Evolutionary conservation across 495 filamentous ascomycete species (phyloP), one percentile per base, ranked within the genome.

Genomic region (Hyaloscypha hepaticicola): DNA sequence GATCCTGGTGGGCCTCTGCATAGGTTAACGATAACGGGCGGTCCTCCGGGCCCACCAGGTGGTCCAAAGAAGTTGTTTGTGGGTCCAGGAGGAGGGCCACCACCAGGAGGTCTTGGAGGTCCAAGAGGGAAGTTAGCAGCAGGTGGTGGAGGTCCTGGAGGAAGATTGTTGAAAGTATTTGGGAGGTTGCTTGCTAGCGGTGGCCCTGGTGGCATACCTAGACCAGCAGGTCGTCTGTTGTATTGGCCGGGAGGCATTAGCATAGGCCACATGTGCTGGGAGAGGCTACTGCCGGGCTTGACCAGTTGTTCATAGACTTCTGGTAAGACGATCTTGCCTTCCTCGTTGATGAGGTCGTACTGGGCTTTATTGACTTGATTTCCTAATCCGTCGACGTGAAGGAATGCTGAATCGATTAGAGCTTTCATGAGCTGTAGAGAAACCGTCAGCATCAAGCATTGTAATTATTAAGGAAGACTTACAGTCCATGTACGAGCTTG

Each of bases 231-330:
- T 45, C 38, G 14, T 19, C 3, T 45, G 38, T 33, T 33, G 31
- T 7, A 33, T 7, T 33, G 31, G 2, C 31, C 12, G 31, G 31
- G 31, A 33, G 31, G 31, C 1, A 16, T 45, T 45, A 12, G 84
- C 80, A 96, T 89, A 5, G 94, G 93, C 93, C 93, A 97, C 92
- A 97, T 95, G 67, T 96, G 90, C 94, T 97, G 97, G 3, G 88
- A 93, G 70, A 97, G 89, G 45, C 84, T 81, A 91, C 91, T 96
- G 73, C 93, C 91, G 6, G 92, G 92, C 75, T 95, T 85, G 51
- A 96, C 77, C 53, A 92, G 87, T 59, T 85, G 91, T 63, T 95
- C 91, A 91, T 91, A 96, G 8, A 95, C 86, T 65, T 90, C 85
- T 7, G 91, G 91, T 24, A 96, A 86, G 67, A 96, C 92, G 69